Evolutionary conservation across 495 filamentous ascomycete species (phyloP).

Genomic region (Penicillium turbatum): DNA sequence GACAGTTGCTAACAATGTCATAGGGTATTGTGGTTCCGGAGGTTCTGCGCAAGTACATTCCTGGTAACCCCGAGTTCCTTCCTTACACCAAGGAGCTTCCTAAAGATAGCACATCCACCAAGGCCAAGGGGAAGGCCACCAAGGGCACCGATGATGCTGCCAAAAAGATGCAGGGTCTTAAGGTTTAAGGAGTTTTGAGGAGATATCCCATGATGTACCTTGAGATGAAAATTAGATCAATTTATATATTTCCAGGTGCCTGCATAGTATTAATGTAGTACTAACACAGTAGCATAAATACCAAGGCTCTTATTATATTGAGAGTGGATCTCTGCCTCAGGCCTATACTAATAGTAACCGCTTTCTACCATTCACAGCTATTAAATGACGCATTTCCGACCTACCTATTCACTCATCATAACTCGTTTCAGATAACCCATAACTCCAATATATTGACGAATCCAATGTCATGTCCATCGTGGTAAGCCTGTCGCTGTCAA

Average conservation of each 20-base stretch:
- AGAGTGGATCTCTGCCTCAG: too few species aligned
- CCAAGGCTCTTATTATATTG: too few species aligned
- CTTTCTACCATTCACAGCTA: too few species aligned
- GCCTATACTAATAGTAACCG: too few species aligned
- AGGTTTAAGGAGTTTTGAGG: constrained; percentile 38
- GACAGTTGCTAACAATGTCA: constrained; percentile 1
- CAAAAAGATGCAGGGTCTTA: constrained; percentile 39
- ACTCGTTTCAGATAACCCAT: too few species aligned
- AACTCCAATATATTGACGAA: too few species aligned
- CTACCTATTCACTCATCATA: too few species aligned
- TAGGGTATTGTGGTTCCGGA: constrained; percentile 83
- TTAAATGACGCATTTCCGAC: too few species aligned
- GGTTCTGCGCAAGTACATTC: constrained; percentile 86
- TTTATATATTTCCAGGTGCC: neutral
- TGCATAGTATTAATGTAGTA: too few species aligned
- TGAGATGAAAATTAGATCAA: constrained; percentile 3
- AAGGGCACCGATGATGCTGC: constrained; percentile 32
- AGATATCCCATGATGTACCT: constrained; percentile 6
- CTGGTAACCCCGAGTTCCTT: constrained; percentile 81
- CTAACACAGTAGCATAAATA: too few species aligned
- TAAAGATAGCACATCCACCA: constrained; percentile 63
- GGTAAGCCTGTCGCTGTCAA: too few species aligned
- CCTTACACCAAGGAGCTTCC: constrained; percentile 80
- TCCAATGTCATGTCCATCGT: too few species aligned
- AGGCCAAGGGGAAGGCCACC: constrained; percentile 46